These are phyloP conservation scores for Colletotrichum trifolii DNA, from an alignment of 2,329 filamentous ascomycete species.

Conservation along the genomic window DNA sequence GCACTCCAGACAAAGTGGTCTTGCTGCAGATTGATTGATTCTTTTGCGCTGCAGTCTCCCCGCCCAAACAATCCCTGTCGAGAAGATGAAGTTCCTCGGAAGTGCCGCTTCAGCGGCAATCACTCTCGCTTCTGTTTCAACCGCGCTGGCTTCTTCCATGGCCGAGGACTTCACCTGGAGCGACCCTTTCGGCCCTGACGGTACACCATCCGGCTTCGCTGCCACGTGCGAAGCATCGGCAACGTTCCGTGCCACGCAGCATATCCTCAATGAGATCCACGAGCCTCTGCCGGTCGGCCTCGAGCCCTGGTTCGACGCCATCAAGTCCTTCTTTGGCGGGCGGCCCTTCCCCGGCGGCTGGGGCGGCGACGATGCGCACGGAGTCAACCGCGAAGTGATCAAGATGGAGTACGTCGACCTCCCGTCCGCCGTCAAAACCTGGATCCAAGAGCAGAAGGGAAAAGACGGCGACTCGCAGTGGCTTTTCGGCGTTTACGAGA, in stretches of 20 bases:
- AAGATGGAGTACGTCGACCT: constrained; percentile 50
- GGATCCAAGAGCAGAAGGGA: constrained; percentile 20
- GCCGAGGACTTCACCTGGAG: constrained; percentile 45
- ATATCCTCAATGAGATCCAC: constrained; percentile 43
- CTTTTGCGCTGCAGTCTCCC: too few relatives aligned
- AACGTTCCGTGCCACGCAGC: constrained; percentile 44
- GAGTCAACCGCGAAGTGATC: constrained; percentile 49
- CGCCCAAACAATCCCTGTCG: too few relatives aligned
- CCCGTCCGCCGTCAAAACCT: constrained; percentile 43
- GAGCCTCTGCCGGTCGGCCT: constrained; percentile 39
- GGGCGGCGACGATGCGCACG: constrained; percentile 54
- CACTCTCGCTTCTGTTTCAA: too few relatives aligned
- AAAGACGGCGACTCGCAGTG: constrained; percentile 44
- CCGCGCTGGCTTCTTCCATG: too few relatives aligned
- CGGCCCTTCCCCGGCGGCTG: constrained; percentile 52
- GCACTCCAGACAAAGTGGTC: too few relatives aligned
- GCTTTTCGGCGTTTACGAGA: constrained; percentile 44
- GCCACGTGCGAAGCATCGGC: constrained; percentile 42
- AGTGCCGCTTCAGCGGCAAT: too few relatives aligned
- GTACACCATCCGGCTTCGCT: constrained; percentile 43
- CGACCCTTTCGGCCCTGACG: constrained; percentile 44
- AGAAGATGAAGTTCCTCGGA: too few relatives aligned
- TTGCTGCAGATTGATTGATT: too few relatives aligned
- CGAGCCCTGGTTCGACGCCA: constrained; percentile 42
- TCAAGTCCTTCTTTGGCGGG: constrained; percentile 42